phyloP scores from a whole-genome alignment of 345 rosid genomes.

The Alliaria petiolata region DNA sequence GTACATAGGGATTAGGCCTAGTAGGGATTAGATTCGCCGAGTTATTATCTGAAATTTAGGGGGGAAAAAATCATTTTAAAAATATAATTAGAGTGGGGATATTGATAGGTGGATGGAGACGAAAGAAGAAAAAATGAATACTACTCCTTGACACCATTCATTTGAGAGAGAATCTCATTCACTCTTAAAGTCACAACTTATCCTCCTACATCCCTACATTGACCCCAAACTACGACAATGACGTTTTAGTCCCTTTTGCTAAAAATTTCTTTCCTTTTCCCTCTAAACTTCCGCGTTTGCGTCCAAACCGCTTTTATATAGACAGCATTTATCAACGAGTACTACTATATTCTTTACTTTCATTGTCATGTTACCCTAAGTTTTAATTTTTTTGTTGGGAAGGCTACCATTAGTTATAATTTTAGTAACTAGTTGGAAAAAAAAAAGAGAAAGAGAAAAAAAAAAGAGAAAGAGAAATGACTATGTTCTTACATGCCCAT shows the following conservation, averaged over 20 bases:
- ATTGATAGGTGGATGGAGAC: conserved; percentile 28
- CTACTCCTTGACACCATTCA: conserved; percentile 31
- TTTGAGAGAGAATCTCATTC: conserved; percentile 37
- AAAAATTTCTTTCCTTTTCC: not conserved
- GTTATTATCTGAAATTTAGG: not conserved
- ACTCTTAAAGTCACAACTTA: conserved; percentile 35
- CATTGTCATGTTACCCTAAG: conserved; percentile 3
- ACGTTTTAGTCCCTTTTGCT: conserved; percentile 1
- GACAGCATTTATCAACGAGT: not conserved
- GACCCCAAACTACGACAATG: conserved; percentile 25
- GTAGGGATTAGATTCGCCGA: conserved; percentile 16
- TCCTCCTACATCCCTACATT: conserved; percentile 29
- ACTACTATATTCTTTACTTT: conserved; percentile 9
- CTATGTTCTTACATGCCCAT: conserved; percentile 11
- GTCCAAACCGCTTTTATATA: not conserved
- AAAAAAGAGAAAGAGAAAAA: too few species aligned
- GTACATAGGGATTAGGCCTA: not conserved
- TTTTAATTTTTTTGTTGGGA: not conserved
- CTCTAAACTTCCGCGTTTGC: conserved; percentile 21
- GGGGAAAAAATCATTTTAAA: not conserved
- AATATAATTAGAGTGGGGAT: conserved; percentile 15
- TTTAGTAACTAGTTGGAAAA: conserved; percentile 1
- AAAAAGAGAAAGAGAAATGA: not conserved
- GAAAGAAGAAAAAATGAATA: conserved; percentile 13
- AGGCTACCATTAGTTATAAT: not conserved